phyloP scores from a whole-genome alignment of 768 basidiomycete species.

The Lactifluus piperatus region DNA sequence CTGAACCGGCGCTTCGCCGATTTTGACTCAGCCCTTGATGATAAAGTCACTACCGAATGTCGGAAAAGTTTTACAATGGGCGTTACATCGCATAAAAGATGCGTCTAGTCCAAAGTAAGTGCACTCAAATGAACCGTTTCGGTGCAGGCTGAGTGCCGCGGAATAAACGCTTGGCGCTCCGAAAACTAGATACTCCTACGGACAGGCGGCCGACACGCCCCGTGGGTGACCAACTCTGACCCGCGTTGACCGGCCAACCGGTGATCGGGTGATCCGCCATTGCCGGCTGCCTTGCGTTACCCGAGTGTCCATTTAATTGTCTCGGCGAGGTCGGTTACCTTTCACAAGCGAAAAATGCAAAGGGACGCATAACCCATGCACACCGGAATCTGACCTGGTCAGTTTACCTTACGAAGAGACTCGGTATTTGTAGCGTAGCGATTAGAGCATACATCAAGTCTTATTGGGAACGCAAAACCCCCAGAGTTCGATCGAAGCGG shows the following conservation, averaged over 20 bases:
- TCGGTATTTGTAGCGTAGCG: no score
- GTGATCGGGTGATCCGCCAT: neutral
- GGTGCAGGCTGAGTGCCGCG: neutral
- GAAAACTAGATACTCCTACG: neutral
- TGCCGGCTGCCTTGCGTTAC: neutral
- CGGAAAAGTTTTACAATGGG: neutral
- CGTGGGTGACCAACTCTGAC: neutral
- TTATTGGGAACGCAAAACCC: neutral
- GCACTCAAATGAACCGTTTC: no score
- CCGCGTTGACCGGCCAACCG: neutral
- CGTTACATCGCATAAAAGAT: neutral
- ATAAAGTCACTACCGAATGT: neutral
- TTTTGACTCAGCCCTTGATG: conserved; percentile 3
- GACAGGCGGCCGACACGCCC: neutral
- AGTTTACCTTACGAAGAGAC: neutral
- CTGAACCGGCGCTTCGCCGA: neutral
- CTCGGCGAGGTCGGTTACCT: neutral
- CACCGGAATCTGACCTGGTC: no score
- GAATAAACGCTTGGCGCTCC: neutral
- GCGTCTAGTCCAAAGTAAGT: neutral
- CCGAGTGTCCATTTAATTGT: no score
- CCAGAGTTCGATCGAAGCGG: neutral
- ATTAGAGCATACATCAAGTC: no score
- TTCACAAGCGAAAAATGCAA: neutral
- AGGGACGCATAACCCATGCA: neutral